Evolutionary conservation across 2,329 filamentous ascomycete species (phyloP).

Genomic region (Colletotrichum paranaense): DNA sequence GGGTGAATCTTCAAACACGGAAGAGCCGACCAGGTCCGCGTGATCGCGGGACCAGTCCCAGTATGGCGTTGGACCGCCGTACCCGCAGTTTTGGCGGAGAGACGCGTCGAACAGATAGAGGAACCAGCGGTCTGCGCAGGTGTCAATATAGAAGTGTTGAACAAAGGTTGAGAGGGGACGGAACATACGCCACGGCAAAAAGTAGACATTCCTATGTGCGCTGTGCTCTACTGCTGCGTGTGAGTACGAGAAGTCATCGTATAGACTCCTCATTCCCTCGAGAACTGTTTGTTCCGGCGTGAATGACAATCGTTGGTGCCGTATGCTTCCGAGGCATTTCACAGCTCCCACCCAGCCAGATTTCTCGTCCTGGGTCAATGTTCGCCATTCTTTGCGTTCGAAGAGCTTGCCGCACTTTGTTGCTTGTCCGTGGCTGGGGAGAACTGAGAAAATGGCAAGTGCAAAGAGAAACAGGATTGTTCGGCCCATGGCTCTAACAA

Average conservation of each 20-base stretch:
- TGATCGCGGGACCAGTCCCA: slow-evolving; percentile 22
- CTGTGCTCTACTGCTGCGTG: neutral
- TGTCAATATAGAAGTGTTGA: neutral
- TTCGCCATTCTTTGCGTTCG: neutral
- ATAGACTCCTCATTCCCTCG: neutral
- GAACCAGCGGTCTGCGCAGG: neutral
- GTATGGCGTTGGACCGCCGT: slow-evolving; percentile 11
- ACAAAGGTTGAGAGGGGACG: neutral
- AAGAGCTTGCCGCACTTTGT: neutral
- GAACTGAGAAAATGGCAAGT: neutral
- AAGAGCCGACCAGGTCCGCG: slow-evolving; percentile 3
- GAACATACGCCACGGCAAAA: neutral
- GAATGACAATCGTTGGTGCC: neutral
- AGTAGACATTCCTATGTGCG: neutral
- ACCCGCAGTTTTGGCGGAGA: slow-evolving; percentile 5
- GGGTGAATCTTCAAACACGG: slow-evolving; percentile 12
- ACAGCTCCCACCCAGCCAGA: neutral
- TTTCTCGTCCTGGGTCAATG: neutral
- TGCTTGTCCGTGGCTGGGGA: neutral
- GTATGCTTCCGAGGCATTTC: neutral
- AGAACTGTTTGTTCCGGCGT: neutral
- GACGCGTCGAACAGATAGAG: neutral
- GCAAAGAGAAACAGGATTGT: neutral
- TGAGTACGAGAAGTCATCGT: neutral
- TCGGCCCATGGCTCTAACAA: neutral